Conservation (phyloP, 169 alveolate species). For the Neospora caninum region DNA sequence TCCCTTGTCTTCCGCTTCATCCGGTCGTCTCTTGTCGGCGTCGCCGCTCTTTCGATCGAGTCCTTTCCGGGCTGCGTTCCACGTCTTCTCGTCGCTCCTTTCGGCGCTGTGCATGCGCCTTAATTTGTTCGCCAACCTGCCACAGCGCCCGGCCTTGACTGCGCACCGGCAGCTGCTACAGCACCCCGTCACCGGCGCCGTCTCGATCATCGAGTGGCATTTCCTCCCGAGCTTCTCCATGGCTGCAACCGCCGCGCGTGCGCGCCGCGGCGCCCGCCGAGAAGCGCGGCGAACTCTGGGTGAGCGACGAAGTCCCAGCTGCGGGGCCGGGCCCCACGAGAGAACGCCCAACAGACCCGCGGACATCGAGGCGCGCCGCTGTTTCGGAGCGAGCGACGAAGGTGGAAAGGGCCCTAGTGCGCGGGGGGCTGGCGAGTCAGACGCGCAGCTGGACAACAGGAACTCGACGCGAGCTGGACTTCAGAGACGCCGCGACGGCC, state of each 20-base stretch:
- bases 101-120: background rate
- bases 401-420: too few species aligned
- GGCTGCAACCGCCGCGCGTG: background rate
- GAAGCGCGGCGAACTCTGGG: too few species aligned
- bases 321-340: too few species aligned
- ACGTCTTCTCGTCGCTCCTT: background rate
- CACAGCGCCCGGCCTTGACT: background rate
- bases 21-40: background rate
- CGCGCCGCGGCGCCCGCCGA: background rate
- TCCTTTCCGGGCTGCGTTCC: background rate
- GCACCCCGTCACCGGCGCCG: constrained; percentile 25
- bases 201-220: background rate
- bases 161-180: constrained; percentile 41
- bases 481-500: too few species aligned
- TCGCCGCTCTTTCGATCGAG: background rate
- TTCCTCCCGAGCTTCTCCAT: constrained; percentile 13
- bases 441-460: too few species aligned
- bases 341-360: too few species aligned
- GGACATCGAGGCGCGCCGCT: too few species aligned
- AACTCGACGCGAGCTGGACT: too few species aligned
- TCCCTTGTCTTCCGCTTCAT: background rate
- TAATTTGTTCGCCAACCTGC: background rate
- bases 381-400: too few species aligned
- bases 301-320: too few species aligned
- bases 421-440: too few species aligned